Base-by-base conservation (phyloP, 2,329 filamentous ascomycete genomes). In the Aspergillus glaucus region DNA sequence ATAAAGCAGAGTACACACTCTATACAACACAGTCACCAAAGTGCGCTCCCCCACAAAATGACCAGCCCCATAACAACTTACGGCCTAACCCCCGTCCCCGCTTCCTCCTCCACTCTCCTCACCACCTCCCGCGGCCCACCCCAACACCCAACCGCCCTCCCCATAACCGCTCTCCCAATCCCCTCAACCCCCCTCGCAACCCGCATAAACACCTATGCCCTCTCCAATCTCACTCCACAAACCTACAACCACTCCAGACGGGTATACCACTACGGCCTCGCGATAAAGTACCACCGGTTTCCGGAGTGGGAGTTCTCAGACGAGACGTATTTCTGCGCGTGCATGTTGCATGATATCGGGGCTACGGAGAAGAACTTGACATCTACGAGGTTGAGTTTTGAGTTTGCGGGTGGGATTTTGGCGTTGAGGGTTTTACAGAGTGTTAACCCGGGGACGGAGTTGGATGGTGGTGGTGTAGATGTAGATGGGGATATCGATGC, bases 201-300 rank as follows among this genome's bases (percentile, higher is more conserved):
- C 4, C 54, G 55, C 39, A 54, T 51, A 10, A 21, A 52, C 8
- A n/a, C 55, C 2, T 61, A 58, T 21, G 59, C 51, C 4, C 53
- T 54, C 10, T 6, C 30, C 6, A 26, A 24, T 4, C 48, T 61
- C 1, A 52, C 53, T 21, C 21, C 41, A 1, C 48, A 52, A 12
- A 86, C 82, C 0, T 86, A 81, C 61, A 82, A 85, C 59, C 85
- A 89, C 63, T 82, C 78, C 5, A 82, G 88, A 77, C 71, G 86
- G 6, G 84, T 88, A 1, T 89, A 77, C 62, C 81, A 81, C 59
- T 88, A 79, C 57, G 80, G 58, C 32, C 53, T 45, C 43, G 64
- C 66, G 1, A 78, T 79, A 44, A 57, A 57, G 3, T 51, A 56
- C 32, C 55, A 63, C 21, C 62, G 61, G 32, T 76, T 78, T 1